Conservation (phyloP, 257 asterid species). For the Jaltomata sinuosa region DNA sequence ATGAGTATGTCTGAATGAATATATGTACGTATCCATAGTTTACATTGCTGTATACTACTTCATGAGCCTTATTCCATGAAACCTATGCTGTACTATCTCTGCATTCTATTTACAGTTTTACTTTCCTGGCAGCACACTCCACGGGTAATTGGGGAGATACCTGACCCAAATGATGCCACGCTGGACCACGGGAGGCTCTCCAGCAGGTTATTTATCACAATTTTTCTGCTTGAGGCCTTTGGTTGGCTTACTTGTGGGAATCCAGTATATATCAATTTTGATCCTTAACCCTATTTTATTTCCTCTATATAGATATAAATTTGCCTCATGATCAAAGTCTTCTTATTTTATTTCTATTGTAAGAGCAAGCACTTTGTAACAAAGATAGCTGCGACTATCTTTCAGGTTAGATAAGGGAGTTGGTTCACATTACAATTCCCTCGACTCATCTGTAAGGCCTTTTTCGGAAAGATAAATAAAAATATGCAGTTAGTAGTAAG, state of each 20-base stretch:
- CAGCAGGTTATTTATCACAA: constrained; percentile 40
- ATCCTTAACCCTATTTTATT: neutral
- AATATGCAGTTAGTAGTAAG: neutral
- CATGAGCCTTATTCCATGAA: neutral
- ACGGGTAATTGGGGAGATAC: constrained; percentile 64
- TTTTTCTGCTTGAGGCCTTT: neutral
- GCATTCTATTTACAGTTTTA: constrained; percentile 16
- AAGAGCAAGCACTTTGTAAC: neutral
- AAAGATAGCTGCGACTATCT: neutral
- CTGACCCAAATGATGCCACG: constrained; percentile 78
- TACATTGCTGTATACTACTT: neutral
- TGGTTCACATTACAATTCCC: neutral
- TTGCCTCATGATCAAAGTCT: neutral
- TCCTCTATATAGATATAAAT: neutral
- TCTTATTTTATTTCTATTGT: neutral
- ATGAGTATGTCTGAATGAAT: neutral
- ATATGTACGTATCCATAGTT: neutral
- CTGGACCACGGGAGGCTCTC: constrained; percentile 84
- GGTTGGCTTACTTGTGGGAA: neutral
- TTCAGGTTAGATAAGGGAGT: neutral
- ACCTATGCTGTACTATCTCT: neutral
- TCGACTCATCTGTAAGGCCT: neutral
- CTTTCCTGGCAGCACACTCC: constrained; percentile 81
- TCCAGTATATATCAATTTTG: neutral
- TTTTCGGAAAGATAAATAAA: neutral